Base-by-base conservation (phyloP, 2,329 filamentous ascomycete genomes). In the Didymella pomorum region DNA sequence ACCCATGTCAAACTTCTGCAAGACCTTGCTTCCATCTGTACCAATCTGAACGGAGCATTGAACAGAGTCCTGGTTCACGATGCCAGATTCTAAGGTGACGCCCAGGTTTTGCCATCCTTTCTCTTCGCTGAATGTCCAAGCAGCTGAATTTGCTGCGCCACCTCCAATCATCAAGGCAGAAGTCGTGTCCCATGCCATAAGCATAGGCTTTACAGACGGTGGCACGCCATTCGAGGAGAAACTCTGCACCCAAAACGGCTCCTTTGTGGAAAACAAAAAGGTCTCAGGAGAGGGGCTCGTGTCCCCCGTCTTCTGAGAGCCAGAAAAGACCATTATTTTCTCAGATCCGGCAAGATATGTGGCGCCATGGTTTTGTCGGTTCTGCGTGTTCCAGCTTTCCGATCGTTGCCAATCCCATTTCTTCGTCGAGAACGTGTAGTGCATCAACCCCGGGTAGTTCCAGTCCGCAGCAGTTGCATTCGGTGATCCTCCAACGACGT, bases 261-360 rank as follows among this genome's bases (percentile, higher is more conserved):
- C 79, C 5, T 82, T 82, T 1, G 89, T 87, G 2, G 83, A 80
- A 58, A 97, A 87, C 18, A 89, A 83, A 69, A 93, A 96, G 0
- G 92, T 94, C 66, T 92, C 84, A 1, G 88, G 86, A 0, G 91
- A 93, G 0, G 85, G 79, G 7, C 79, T 77, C 9, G 79, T 76
- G 31, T 77, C 72, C 39, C 79, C 79, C 25, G 86, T 86, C 65
- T 88, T 85, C 67, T 88, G 86, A 16, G 84, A 87, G 44, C 94
- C 94, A 29, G 89, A 91, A 73, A 93, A 97, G 25, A 97, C 83
- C 23, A 97, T 78, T 53, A 98, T 90, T 4, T 86, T 84, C 54
- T 91, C 84, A 16, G 87, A 85, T 21, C 84, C 83, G 61, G 87
- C 84, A 52, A 98, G 81, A 72, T 93, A 97, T 18, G 86, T 84